phyloP scores from a whole-genome alignment of 2,329 filamentous ascomycete species.

The Esteya vermicola region DNA sequence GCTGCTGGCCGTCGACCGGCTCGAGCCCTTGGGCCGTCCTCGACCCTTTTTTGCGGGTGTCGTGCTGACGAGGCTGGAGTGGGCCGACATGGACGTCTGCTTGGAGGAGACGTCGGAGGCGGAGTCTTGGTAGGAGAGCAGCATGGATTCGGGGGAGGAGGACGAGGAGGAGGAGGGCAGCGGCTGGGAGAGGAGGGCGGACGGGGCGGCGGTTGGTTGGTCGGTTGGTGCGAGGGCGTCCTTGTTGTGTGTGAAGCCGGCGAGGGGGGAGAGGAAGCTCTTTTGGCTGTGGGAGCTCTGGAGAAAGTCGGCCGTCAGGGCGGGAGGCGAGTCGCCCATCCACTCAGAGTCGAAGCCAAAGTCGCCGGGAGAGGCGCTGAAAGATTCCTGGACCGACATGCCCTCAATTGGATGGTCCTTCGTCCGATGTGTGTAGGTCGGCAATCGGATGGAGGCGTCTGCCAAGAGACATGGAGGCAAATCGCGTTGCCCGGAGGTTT shows the following conservation, averaged over 20 bases:
- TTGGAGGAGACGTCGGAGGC: conserved; percentile 30
- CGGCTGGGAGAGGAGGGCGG: conserved; percentile 4
- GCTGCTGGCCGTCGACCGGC: neutral
- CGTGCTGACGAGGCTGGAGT: conserved; percentile 23
- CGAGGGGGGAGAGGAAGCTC: neutral
- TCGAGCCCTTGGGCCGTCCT: conserved; percentile 15
- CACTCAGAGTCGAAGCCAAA: conserved; percentile 12
- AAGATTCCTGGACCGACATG: conserved; percentile 11
- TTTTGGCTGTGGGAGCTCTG: conserved; percentile 8
- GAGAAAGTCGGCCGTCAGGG: conserved; percentile 11
- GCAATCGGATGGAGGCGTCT: no score
- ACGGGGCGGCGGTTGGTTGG: conserved; percentile 6
- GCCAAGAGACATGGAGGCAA: no score
- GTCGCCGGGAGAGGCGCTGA: conserved; percentile 11
- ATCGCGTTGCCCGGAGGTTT: no score
- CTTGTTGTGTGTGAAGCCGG: neutral
- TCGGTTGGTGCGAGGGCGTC: conserved; percentile 7
- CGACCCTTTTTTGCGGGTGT: conserved; percentile 13
- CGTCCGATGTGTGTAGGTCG: neutral
- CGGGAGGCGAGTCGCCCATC: conserved; percentile 12
- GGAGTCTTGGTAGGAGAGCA: conserved; percentile 28
- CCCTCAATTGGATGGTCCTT: neutral
- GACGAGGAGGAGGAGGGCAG: conserved; percentile 5
- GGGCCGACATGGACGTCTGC: conserved; percentile 10
- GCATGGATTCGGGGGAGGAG: conserved; percentile 12